Evolutionary conservation across 306 rosid genomes (phyloP).

Genomic region (Ziziphus jujuba): DNA sequence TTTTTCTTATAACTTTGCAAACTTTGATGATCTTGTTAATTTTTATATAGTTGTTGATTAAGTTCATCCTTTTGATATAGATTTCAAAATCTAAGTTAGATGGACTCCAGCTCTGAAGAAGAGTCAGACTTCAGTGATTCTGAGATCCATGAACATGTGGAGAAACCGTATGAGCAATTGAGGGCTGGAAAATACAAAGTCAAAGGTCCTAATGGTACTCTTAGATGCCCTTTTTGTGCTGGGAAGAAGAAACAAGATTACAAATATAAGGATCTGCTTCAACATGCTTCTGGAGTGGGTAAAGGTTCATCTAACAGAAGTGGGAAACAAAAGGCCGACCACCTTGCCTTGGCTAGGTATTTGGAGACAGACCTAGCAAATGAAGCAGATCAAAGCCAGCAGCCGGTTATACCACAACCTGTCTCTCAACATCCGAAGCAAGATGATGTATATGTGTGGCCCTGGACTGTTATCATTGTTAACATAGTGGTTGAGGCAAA

Average conservation of each 20-base stretch:
- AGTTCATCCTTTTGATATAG: not conserved
- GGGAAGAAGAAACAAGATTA: constrained; percentile 96
- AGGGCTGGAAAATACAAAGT: constrained; percentile 62
- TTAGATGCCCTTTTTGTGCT: constrained; percentile 89
- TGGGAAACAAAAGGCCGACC: constrained; percentile 76
- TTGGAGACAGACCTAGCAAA: constrained; percentile 62
- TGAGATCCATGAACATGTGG: constrained; percentile 69
- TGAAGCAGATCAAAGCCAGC: constrained; percentile 51
- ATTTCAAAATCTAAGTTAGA: constrained; percentile 15
- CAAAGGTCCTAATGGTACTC: constrained; percentile 61
- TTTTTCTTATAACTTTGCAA: not conserved
- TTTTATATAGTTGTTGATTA: not conserved
- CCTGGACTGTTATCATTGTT: constrained; percentile 84
- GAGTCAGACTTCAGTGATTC: constrained; percentile 92
- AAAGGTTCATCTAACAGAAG: constrained; percentile 94
- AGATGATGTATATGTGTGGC: constrained; percentile 81
- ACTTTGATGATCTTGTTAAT: not conserved
- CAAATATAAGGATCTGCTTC: constrained; percentile 76
- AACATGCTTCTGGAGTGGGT: constrained; percentile 92
- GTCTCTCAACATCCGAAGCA: constrained; percentile 36
- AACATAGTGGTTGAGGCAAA: constrained; percentile 41
- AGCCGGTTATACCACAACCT: constrained; percentile 36
- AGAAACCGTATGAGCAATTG: constrained; percentile 73
- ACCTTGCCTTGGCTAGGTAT: constrained; percentile 82
- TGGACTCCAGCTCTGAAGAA: constrained; percentile 79